Percentiles rank a stretch among this genome's conserved stretches.
Conservation (phyloP, 2,329 filamentous ascomycete genomes). For the Calycina herbarum region DNA sequence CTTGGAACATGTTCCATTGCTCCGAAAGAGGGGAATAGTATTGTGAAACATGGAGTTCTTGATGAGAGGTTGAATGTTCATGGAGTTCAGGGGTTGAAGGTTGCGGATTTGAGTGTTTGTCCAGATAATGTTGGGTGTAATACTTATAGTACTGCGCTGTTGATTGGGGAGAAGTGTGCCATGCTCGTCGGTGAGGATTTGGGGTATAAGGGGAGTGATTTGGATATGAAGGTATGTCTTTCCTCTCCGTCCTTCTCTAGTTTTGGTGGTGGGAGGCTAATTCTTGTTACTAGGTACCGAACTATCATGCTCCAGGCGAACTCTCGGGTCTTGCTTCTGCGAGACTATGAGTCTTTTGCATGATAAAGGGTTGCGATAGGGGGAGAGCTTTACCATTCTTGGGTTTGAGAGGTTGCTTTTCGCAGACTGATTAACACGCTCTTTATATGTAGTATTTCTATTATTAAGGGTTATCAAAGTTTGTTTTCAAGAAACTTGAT, state of each 20-base stretch:
- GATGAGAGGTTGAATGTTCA: constrained; percentile 43
- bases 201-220: constrained; percentile 54
- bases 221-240: constrained; percentile 69
- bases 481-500: background rate
- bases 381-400: background rate
- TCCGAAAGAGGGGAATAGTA: constrained; percentile 59
- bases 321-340: constrained; percentile 23
- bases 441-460: background rate
- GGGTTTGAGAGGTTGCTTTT: background rate
- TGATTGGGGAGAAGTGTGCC: constrained; percentile 44
- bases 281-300: constrained; percentile 44
- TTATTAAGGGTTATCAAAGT: background rate
- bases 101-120: constrained; percentile 44
- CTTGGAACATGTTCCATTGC: constrained; percentile 44
- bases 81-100: constrained; percentile 43
- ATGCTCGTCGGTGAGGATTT: constrained; percentile 43
- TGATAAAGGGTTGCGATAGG: background rate
- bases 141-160: constrained; percentile 47
- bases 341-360: constrained; percentile 22
- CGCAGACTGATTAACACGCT: background rate
- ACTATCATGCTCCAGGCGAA: constrained; percentile 59
- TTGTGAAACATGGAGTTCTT: constrained; percentile 58
- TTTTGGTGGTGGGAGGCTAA: background rate
- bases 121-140: constrained; percentile 45
- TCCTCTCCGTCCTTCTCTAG: background rate